These are phyloP conservation scores for Dactylis glomerata DNA, from an alignment of 176 grass and related monocot genomes.

Conservation along the genomic window DNA sequence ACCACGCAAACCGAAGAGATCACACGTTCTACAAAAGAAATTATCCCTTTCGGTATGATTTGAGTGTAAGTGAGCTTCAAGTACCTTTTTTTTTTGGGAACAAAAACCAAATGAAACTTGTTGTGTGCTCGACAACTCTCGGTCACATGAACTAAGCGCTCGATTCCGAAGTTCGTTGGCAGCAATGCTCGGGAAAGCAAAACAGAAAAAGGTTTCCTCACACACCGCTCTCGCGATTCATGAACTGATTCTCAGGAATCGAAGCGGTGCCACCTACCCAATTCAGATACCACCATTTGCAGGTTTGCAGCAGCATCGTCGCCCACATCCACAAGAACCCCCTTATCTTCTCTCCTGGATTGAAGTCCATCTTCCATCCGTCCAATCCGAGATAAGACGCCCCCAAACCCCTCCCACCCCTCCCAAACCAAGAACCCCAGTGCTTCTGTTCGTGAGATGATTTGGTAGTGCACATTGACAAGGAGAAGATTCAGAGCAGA, in stretches of 20 bases:
- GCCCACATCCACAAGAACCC: conserved; percentile 30
- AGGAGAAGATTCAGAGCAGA: background rate
- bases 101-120: background rate
- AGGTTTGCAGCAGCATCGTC: background rate
- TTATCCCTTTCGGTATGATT: background rate
- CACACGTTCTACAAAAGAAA: background rate
- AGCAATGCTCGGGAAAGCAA: background rate
- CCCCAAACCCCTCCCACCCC: background rate
- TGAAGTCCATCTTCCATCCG: conserved; percentile 22
- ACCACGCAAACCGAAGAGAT: background rate
- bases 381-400: conserved; percentile 27
- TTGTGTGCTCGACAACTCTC: background rate
- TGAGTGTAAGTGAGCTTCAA: background rate
- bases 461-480: background rate
- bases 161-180: background rate
- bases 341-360: conserved; percentile 29
- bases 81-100: background rate
- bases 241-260: background rate
- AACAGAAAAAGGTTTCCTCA: background rate
- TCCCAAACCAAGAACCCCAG: background rate
- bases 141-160: background rate
- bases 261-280: background rate
- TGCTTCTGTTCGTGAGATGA: background rate
- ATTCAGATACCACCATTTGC: background rate
- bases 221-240: background rate